Evolutionary conservation across 1,139 yeast species (phyloP).

Genomic region (Blastobotrys petasosporus): DNA sequence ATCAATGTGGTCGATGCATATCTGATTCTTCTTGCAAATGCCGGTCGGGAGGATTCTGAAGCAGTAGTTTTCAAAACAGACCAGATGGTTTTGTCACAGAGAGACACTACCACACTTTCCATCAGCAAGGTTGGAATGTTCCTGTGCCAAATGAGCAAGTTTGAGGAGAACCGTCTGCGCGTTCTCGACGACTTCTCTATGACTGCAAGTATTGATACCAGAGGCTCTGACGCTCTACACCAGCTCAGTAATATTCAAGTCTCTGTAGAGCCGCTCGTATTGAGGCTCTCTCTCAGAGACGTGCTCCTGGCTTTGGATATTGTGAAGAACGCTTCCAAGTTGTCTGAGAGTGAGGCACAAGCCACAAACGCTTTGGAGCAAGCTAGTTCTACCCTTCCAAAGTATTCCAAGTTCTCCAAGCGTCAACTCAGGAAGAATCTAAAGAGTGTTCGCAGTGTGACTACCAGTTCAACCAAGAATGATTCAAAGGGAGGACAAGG

Average conservation of each 20-base stretch:
- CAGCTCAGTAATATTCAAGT: conserved; percentile 60
- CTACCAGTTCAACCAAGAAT: conserved; percentile 1
- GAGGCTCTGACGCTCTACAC: conserved; percentile 55
- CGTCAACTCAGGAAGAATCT: conserved; percentile 9
- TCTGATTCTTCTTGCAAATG: conserved; percentile 73
- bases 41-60: conserved; percentile 61
- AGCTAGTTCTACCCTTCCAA: conserved; percentile 10
- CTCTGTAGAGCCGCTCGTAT: conserved; percentile 70
- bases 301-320: conserved; percentile 72
- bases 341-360: conserved; percentile 30
- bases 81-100: conserved; percentile 67
- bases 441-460: conserved; percentile 9
- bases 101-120: conserved; percentile 55
- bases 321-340: conserved; percentile 61
- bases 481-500: conserved; percentile 5
- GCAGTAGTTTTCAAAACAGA: conserved; percentile 88
- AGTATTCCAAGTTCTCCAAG: conserved; percentile 24
- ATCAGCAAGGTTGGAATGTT: conserved; percentile 84
- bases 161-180: conserved; percentile 55
- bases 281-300: conserved; percentile 83
- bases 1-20: conserved; percentile 75
- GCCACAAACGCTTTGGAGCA: conserved; percentile 10
- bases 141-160: conserved; percentile 65
- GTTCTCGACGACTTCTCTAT: conserved; percentile 86
- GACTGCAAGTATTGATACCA: conserved; percentile 64